Conservation (phyloP, 2,329 filamentous ascomycete genomes). For the Aspergillus pseudoglaucus region DNA sequence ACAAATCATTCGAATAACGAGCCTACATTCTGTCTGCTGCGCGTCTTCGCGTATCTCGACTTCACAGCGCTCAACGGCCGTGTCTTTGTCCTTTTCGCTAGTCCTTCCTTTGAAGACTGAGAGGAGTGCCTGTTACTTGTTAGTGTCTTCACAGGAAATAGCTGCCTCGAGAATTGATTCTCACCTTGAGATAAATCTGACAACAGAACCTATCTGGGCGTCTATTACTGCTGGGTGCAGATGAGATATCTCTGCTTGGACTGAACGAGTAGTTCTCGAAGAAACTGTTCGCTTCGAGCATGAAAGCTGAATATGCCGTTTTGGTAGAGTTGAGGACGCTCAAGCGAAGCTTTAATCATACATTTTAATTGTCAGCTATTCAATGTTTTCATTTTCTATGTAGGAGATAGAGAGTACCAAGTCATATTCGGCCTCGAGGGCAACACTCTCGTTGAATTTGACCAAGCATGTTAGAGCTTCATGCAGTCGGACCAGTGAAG, state of each 20-base stretch:
- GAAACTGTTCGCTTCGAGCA: constrained; percentile 48
- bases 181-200: constrained; percentile 52
- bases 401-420: constrained; percentile 37
- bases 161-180: constrained; percentile 13
- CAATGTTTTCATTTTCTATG: neutral
- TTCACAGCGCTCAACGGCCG: constrained; percentile 56
- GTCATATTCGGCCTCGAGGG: constrained; percentile 54
- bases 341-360: constrained; percentile 46
- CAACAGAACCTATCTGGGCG: constrained; percentile 50
- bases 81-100: constrained; percentile 52
- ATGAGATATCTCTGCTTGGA: constrained; percentile 15
- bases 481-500: constrained; percentile 51
- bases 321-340: constrained; percentile 58
- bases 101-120: constrained; percentile 58
- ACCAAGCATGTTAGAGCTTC: constrained; percentile 55
- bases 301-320: constrained; percentile 57
- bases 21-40: constrained; percentile 53
- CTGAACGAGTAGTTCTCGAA: constrained; percentile 55
- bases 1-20: constrained; percentile 57
- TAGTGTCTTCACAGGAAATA: neutral
- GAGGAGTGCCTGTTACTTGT: constrained; percentile 42
- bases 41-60: constrained; percentile 52
- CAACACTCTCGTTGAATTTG: constrained; percentile 59
- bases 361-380: constrained; percentile 1
- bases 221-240: constrained; percentile 10